phyloP scores from a whole-genome alignment of 75 land plant species.

The Azolla pinnata region DNA sequence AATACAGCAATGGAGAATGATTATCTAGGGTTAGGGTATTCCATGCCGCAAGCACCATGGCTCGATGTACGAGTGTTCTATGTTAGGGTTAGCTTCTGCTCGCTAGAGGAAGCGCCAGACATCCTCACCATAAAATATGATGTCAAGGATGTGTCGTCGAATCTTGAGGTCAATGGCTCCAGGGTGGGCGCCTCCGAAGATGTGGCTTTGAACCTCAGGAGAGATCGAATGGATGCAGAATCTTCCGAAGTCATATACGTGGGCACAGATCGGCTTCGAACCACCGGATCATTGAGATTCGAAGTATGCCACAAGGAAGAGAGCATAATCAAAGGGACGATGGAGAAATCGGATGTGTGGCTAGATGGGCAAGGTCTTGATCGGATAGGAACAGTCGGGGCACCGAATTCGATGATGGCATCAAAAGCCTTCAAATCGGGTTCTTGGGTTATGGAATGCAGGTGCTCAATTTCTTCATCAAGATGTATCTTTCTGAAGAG shows the following conservation, averaged over 20 bases:
- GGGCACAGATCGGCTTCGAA: slow-evolving; percentile 62
- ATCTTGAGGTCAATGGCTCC: slow-evolving; percentile 69
- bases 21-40: not conserved
- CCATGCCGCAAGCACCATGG: slow-evolving; percentile 12
- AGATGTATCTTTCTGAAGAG: slow-evolving; percentile 17
- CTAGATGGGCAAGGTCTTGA: slow-evolving; percentile 2
- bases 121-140: slow-evolving; percentile 48
- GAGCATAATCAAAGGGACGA: slow-evolving; percentile 47
- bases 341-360: slow-evolving; percentile 32
- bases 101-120: slow-evolving; percentile 45
- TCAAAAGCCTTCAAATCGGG: slow-evolving; percentile 16
- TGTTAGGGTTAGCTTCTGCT: slow-evolving; percentile 20
- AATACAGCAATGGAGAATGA: slow-evolving; percentile 1
- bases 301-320: slow-evolving; percentile 56
- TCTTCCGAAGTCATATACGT: slow-evolving; percentile 76
- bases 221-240: slow-evolving; percentile 73
- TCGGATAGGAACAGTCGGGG: slow-evolving; percentile 1
- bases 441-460: slow-evolving; percentile 80
- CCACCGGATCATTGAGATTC: slow-evolving; percentile 52
- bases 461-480: slow-evolving; percentile 33
- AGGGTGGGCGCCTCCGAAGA: slow-evolving; percentile 48
- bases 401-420: slow-evolving; percentile 12
- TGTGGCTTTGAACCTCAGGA: slow-evolving; percentile 32
- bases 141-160: slow-evolving; percentile 46
- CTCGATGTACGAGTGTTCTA: slow-evolving; percentile 34